These are phyloP conservation scores for Botryosphaeria dothidea DNA, from an alignment of 2,329 filamentous ascomycete genomes.

Conservation along the genomic window DNA sequence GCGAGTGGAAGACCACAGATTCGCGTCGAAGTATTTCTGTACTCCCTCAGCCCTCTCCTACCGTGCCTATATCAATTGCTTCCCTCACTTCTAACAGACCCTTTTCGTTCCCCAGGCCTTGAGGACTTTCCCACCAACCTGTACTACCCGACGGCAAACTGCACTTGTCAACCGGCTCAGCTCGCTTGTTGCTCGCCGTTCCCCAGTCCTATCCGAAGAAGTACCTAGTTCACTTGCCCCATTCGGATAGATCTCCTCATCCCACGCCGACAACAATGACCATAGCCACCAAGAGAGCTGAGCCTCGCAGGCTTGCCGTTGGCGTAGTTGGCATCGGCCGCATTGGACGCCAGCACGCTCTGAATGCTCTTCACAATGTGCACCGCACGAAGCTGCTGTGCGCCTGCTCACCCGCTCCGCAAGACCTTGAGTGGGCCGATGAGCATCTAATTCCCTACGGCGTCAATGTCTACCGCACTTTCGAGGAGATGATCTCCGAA, in stretches of 20 bases:
- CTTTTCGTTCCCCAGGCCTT: neutral
- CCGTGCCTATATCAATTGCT: neutral
- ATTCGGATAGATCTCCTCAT: neutral
- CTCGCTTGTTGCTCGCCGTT: neutral
- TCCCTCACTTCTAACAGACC: neutral
- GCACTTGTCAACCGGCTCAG: neutral
- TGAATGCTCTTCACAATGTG: constrained; percentile 49
- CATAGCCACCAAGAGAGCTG: neutral
- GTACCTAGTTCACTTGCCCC: neutral
- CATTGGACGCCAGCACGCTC: constrained; percentile 56
- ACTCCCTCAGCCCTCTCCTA: neutral
- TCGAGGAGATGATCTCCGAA: constrained; percentile 49
- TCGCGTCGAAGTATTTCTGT: neutral
- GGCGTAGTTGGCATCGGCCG: constrained; percentile 54
- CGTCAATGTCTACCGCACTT: constrained; percentile 48
- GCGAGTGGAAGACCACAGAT: neutral
- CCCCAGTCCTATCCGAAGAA: neutral
- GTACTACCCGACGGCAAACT: neutral
- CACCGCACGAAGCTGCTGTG: constrained; percentile 53
- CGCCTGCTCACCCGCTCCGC: constrained; percentile 49
- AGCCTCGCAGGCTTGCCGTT: constrained; percentile 36
- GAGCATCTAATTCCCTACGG: constrained; percentile 46
- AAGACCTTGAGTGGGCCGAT: constrained; percentile 49
- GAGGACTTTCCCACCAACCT: neutral
- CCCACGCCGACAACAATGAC: neutral